These are phyloP conservation scores for Leucocoprinus birnbaumii DNA, from an alignment of 768 basidiomycete genomes.

Conservation along the genomic window DNA sequence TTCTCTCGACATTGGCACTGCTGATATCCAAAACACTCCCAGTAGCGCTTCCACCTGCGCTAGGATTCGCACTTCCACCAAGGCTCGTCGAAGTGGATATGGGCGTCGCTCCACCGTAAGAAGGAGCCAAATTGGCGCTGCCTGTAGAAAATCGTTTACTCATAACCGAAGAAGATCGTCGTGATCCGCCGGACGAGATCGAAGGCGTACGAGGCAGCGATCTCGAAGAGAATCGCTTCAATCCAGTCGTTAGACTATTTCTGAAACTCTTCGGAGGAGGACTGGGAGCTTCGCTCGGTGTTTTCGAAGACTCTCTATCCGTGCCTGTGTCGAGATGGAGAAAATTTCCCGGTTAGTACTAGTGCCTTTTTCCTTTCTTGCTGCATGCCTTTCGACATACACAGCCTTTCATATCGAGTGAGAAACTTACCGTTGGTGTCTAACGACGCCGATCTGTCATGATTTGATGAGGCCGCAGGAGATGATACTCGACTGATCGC, in stretches of 20 bases:
- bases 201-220: constrained; percentile 70
- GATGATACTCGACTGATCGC: constrained; percentile 6
- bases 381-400: not conserved
- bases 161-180: constrained; percentile 25
- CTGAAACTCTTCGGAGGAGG: constrained; percentile 50
- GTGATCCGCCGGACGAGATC: constrained; percentile 37
- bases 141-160: constrained; percentile 30
- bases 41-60: not conserved
- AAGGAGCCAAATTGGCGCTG: not conserved
- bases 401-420: not conserved
- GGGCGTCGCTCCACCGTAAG: not conserved
- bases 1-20: not conserved
- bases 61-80: not conserved
- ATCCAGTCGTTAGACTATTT: constrained; percentile 40
- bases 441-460: constrained; percentile 17
- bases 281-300: constrained; percentile 30
- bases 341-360: not conserved
- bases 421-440: constrained; percentile 1
- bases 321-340: not conserved
- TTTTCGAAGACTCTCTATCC: constrained; percentile 15
- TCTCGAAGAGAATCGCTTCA: constrained; percentile 43
- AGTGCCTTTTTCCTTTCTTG: no score
- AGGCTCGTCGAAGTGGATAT: not conserved
- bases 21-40: not conserved
- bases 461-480: constrained; percentile 13